Evolutionary conservation across 495 filamentous ascomycete genomes (phyloP), one percentile per base, ranked within the genome.

Genomic region (Arthonia radiata): DNA sequence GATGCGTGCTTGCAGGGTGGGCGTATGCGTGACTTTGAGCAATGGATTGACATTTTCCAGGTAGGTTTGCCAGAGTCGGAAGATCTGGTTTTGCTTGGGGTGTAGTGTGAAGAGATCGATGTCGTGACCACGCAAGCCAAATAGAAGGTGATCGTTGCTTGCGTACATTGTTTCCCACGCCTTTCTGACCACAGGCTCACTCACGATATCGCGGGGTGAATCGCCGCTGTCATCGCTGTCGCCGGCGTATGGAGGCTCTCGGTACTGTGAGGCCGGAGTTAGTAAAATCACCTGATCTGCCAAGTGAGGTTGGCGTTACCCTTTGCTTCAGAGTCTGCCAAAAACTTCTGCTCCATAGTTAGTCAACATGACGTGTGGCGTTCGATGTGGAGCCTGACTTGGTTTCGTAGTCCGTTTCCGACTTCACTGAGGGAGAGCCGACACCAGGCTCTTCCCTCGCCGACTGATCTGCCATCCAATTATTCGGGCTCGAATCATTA

Each of bases 1-100:
- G 2, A 34, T 32, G 0, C 43, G 32, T 46, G 13, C 15, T 32
- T 65, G 59, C 2, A 60, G 37, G 10, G 42, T 61, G 3, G 62
- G 59, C 2, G 51, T 38, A 30, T 67, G 60, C 0, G 57, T 50
- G 24, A 65, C 47, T 29, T 63, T 67, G 27, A 57, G 43, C 17
- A 67, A 28, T 2, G 60, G 59, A 27, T 64, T 47, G 13, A 64
- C 46, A 22, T 59, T 58, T 4, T 63, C 50, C 1, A 60, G 31
- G 30, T 61, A 53, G 15, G 47, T 41, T 43, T 61, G 55, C 57
- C 59, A 58, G 18, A 58, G 42, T 18, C 38, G 37, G 26, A 53
- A 53, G 27, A 49, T 47, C 18, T 50, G 42, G 19, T 41, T 42
- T 24, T 31, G 52, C 9, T 44, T 40, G 0, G 59, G 61, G 33